Percentiles rank a stretch among this genome's conserved stretches.
Evolutionary conservation across 176 grass and related monocot genomes (phyloP).

Genomic region (Areca catechu): DNA sequence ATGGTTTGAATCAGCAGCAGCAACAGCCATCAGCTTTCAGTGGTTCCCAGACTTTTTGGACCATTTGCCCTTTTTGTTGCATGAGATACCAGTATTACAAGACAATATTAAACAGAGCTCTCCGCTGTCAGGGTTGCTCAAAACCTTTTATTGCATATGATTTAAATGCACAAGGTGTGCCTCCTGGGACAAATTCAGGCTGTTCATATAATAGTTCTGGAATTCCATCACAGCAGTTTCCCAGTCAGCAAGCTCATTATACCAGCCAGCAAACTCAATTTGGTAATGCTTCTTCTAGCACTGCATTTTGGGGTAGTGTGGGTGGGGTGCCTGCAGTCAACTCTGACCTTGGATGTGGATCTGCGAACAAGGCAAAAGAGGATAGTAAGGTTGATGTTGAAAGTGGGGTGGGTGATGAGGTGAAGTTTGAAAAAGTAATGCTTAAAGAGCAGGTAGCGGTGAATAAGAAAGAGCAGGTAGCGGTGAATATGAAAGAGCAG

Average conservation of each 20-base stretch:
- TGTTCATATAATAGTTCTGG: constrained; percentile 24
- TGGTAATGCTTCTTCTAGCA: constrained; percentile 20
- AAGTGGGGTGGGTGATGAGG: background rate
- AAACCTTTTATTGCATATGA: constrained; percentile 47
- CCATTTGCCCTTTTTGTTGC: constrained; percentile 45
- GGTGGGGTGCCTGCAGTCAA: constrained; percentile 13
- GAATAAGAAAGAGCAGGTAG: background rate
- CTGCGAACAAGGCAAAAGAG: background rate
- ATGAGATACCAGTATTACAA: constrained; percentile 51
- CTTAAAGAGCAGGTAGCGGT: background rate
- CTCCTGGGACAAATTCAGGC: constrained; percentile 21
- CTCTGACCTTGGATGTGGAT: constrained; percentile 10
- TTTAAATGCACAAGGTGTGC: constrained; percentile 19
- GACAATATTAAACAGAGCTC: constrained; percentile 30
- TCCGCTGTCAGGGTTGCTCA: constrained; percentile 43
- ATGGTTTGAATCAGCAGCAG: constrained; percentile 10
- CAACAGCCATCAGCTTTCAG: constrained; percentile 23
- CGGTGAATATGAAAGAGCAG: background rate
- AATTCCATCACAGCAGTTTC: constrained; percentile 28
- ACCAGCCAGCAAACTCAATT: constrained; percentile 18
- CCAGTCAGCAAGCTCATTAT: constrained; percentile 16
- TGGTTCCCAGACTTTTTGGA: constrained; percentile 52
- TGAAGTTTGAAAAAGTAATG: constrained; percentile 1
- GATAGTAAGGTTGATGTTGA: constrained; percentile 8
- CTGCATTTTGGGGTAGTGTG: constrained; percentile 13